Evolutionary conservation across 805 yeast species (phyloP).

Genomic region (Candida ortonii): DNA sequence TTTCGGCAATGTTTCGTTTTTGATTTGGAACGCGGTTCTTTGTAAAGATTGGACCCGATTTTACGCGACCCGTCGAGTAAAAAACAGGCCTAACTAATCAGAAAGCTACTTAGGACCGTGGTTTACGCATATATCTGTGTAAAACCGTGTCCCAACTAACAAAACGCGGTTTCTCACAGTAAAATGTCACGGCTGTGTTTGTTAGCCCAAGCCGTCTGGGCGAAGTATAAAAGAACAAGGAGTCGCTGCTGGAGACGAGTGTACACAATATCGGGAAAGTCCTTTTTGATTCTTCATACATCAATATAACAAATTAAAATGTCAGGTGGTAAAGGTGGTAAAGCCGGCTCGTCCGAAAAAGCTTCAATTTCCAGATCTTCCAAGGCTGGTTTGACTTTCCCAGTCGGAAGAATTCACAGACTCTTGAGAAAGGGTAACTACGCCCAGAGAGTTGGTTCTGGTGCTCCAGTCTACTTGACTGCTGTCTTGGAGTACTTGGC

Average conservation of each 20-base stretch:
- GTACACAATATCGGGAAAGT: not conserved
- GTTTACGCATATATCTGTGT: constrained; percentile 8
- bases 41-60: constrained; percentile 6
- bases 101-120: constrained; percentile 1
- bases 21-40: no score
- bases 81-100: constrained; percentile 3
- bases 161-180: not conserved
- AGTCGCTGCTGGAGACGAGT: not conserved
- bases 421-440: constrained; percentile 94
- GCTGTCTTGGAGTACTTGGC: constrained; percentile 96
- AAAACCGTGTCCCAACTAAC: constrained; percentile 7
- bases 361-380: constrained; percentile 98
- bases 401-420: constrained; percentile 99
- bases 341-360: constrained; percentile 92
- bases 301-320: constrained; percentile 23
- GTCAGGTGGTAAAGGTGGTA: constrained; percentile 85
- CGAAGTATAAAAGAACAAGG: no score
- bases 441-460: constrained; percentile 98
- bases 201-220: no score
- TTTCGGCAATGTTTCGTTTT: no score
- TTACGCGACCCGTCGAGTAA: constrained; percentile 11
- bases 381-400: constrained; percentile 98
- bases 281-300: not conserved
- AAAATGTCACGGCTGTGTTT: constrained; percentile 2
- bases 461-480: constrained; percentile 97